phyloP scores from a whole-genome alignment of 176 grass and related monocot species.

The Aegilops speltoides region DNA sequence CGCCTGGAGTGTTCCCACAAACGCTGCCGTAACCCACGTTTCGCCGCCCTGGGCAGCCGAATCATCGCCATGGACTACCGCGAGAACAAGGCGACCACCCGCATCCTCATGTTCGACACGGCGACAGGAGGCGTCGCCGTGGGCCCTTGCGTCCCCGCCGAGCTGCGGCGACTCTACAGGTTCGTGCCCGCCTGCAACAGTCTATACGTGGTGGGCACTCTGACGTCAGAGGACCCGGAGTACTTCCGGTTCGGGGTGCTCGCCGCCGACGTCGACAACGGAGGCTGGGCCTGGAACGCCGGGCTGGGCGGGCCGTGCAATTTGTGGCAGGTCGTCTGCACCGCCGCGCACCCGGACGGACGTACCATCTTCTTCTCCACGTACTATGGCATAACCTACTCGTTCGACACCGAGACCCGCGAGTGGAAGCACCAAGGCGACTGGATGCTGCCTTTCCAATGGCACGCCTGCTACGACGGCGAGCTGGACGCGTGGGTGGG shows the following conservation, averaged over 20 bases:
- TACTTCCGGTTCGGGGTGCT: background rate
- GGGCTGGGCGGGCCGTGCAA: background rate
- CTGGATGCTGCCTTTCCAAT: background rate
- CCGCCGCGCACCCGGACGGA: background rate
- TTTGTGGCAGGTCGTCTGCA: background rate
- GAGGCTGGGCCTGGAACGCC: background rate
- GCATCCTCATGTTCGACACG: background rate
- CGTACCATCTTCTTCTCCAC: constrained; percentile 12
- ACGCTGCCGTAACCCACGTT: background rate
- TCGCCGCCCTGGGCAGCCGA: background rate
- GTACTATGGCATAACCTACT: background rate
- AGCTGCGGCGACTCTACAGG: background rate
- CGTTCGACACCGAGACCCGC: background rate
- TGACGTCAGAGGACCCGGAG: background rate
- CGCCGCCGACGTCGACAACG: background rate
- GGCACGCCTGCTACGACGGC: constrained; percentile 10
- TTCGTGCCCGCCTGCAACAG: background rate
- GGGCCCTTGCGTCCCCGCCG: background rate
- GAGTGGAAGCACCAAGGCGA: constrained; percentile 3
- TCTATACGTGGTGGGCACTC: background rate
- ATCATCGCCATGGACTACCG: background rate
- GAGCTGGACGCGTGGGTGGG: constrained; percentile 3
- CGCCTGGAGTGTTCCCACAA: background rate
- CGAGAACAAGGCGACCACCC: background rate
- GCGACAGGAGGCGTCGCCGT: constrained; percentile 4